Evolutionary conservation across 2,329 filamentous ascomycete genomes (phyloP).

Genomic region (Pseudovirgaria hyperparasitica): DNA sequence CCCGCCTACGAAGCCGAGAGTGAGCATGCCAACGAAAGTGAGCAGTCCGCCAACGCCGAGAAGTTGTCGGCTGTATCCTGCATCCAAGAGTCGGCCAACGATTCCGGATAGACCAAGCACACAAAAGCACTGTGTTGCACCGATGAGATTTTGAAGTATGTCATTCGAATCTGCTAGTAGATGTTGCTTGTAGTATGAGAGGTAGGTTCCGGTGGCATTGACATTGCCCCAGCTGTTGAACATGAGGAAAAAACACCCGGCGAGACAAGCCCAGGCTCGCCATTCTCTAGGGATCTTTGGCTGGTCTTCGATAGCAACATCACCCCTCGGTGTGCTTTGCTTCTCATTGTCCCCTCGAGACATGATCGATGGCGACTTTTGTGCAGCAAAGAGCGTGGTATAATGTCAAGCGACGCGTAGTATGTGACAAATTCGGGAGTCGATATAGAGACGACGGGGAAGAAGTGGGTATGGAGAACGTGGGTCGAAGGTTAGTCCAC

Average conservation of each 20-base stretch:
- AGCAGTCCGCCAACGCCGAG: constrained; percentile 29
- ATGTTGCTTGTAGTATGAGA: constrained; percentile 35
- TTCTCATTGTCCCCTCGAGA: too few species aligned
- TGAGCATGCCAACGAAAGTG: constrained; percentile 31
- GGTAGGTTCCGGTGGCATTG: constrained; percentile 38
- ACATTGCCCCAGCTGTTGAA: constrained; percentile 37
- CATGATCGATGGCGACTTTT: too few species aligned
- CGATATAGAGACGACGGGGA: too few species aligned
- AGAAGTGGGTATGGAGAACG: too few species aligned
- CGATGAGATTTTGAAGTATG: constrained; percentile 33
- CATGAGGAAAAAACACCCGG: constrained; percentile 39
- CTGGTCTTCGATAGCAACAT: constrained; percentile 17
- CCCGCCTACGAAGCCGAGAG: constrained; percentile 29
- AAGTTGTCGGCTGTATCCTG: constrained; percentile 28
- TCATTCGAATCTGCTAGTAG: constrained; percentile 28
- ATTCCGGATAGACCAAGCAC: constrained; percentile 32
- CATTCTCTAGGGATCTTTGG: constrained; percentile 32
- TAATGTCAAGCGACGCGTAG: too few species aligned
- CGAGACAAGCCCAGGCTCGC: constrained; percentile 31
- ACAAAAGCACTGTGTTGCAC: constrained; percentile 34
- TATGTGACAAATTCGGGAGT: too few species aligned
- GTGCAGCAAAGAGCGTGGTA: too few species aligned
- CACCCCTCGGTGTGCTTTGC: too few species aligned
- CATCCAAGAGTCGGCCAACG: constrained; percentile 37
- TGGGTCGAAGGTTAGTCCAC: too few species aligned